phyloP scores from a whole-genome alignment of 345 rosid genomes.

The Pistacia integerrima region DNA sequence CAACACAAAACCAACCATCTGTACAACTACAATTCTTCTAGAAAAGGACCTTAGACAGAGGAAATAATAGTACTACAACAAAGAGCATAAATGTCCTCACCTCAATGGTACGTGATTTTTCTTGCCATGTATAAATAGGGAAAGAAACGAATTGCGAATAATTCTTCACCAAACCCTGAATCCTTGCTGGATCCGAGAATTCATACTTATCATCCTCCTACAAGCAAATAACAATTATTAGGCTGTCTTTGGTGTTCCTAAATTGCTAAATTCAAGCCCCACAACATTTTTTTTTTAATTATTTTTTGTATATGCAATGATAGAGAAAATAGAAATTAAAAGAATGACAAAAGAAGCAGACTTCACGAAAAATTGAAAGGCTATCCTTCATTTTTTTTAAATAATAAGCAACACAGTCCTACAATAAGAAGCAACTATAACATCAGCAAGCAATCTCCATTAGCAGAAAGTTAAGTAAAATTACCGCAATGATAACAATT shows the following conservation, averaged over 20 bases:
- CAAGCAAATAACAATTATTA: constrained; percentile 12
- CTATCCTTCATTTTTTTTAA: not conserved
- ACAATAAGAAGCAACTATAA: not conserved
- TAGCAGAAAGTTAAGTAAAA: not conserved
- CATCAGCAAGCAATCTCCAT: not conserved
- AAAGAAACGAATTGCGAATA: constrained; percentile 97
- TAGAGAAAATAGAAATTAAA: not conserved
- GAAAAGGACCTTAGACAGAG: not conserved
- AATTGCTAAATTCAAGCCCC: not conserved
- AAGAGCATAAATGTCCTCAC: constrained; percentile 36
- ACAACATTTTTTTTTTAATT: not conserved
- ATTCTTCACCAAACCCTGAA: constrained; percentile 89
- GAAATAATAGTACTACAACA: not conserved
- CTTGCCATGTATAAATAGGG: constrained; percentile 96
- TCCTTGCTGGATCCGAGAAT: constrained; percentile 70
- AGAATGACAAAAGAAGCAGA: not conserved
- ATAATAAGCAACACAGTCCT: not conserved
- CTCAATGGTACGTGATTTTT: constrained; percentile 91
- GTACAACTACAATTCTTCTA: not conserved
- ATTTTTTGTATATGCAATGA: not conserved
- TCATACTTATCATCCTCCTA: constrained; percentile 95
- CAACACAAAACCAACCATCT: not conserved
- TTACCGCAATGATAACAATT: not conserved
- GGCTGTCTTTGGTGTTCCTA: not conserved
- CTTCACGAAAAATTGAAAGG: not conserved